Base-by-base conservation (phyloP, 306 rosid genomes). In the Rosa lucieae region DNA sequence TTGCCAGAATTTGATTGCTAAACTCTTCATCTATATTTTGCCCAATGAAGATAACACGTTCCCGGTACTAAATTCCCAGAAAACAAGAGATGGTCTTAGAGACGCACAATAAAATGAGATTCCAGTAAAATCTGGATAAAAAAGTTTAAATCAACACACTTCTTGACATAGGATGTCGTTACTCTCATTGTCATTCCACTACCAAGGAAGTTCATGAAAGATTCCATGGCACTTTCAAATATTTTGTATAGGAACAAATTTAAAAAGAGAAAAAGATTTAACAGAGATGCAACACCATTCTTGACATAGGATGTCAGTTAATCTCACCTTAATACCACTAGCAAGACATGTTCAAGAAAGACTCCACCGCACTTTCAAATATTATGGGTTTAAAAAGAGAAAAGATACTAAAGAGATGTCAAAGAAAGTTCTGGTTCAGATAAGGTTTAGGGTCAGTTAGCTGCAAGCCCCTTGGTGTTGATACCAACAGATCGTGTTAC, bases 1-100 rank as follows among this genome's bases (percentile, higher is more conserved):
- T 95, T 46, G 96, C 99, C 82, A 95, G 84, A 76, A 93, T 83
- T 87, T 95, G 97, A 79, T 93, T 93, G 87, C 99, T 91, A 67
- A 90, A 89, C 80, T 95, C 97, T 90, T 92, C 99, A 80, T 93
- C 94, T 84, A 95, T 87, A 42, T 86, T 59, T 84, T 89, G 84
- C 80, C 97, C 99, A 70, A 95, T 65, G 89, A 93, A 91, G 86
- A 95, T 85, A 70, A 93, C 83, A 40, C 98, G 98, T 70, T 95
- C 99, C 77, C 98, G 90, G 78, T 95, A 95, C 99, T 95, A 87
- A 89, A 89, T 75, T 79, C 55, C 80, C 86, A 77, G n/a, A 70
- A 81, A 52, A 71, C 70, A 68, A 21, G 35, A 74, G 65, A 62
- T 32, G 78, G 73, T 48, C 44, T 84, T 59, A 68, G 68, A 75